Evolutionary conservation across 176 grass and related monocot species (phyloP).

Genomic region (Tillandsia leiboldiana): DNA sequence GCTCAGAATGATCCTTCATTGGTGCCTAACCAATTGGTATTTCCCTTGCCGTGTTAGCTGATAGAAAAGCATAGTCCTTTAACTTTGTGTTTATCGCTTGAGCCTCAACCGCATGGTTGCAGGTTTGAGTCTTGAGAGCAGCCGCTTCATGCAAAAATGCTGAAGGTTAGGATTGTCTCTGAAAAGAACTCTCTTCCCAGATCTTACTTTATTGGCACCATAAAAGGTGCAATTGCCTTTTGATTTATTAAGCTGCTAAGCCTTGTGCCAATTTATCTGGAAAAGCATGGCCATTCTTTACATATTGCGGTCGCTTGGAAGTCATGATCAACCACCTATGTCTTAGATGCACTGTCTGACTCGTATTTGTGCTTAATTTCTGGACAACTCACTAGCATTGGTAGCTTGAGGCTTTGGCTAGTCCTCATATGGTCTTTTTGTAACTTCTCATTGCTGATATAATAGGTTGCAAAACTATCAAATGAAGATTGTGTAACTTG

Average conservation of each 20-base stretch:
- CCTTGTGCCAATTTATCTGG: neutral
- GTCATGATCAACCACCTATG: neutral
- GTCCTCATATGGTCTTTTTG: neutral
- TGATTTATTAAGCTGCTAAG: neutral
- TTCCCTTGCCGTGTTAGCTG: neutral
- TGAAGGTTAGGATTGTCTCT: too few species aligned
- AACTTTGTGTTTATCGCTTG: neutral
- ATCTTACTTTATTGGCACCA: too few species aligned
- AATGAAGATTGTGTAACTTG: constrained; percentile 75
- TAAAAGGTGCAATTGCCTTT: too few species aligned
- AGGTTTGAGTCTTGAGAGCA: too few species aligned
- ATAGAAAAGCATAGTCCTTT: neutral
- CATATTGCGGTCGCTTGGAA: neutral
- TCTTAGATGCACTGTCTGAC: neutral
- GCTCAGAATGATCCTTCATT: constrained; percentile 80
- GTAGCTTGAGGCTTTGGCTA: neutral
- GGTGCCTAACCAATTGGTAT: constrained; percentile 75
- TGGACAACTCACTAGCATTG: neutral
- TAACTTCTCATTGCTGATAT: neutral
- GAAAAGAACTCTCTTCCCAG: too few species aligned
- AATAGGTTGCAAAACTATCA: constrained; percentile 73
- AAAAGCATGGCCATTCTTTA: neutral
- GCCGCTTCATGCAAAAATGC: too few species aligned
- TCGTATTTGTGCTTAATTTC: neutral
- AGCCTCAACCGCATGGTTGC: too few species aligned